phyloP scores from a whole-genome alignment of 73 alveolate species.

The Blepharisma japonicum region DNA sequence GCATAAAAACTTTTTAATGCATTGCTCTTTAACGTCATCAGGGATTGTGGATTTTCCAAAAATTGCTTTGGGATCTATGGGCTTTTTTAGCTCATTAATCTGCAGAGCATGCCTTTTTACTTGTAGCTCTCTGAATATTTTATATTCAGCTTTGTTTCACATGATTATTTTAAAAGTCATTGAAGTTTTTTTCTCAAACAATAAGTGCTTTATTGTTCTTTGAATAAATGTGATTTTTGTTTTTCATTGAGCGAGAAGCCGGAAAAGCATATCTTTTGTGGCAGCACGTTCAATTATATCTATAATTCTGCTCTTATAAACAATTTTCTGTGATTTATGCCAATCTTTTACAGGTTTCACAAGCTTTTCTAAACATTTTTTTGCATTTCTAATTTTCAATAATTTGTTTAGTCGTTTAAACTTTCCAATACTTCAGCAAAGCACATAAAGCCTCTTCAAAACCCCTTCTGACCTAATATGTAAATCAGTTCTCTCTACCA shows the following conservation, averaged over 20 bases:
- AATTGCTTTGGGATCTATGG: not conserved
- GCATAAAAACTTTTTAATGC: not conserved
- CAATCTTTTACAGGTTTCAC: not conserved
- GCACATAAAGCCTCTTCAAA: not conserved
- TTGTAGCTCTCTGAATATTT: not conserved
- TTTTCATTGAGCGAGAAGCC: not conserved
- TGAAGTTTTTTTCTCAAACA: not conserved
- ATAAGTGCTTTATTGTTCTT: not conserved
- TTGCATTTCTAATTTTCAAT: not conserved
- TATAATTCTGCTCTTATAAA: not conserved
- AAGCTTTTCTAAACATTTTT: not conserved
- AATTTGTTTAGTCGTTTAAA: not conserved
- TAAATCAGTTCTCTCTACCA: not conserved
- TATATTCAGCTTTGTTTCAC: not conserved
- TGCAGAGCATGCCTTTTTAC: not conserved
- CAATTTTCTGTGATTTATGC: not conserved
- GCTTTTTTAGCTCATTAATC: not conserved
- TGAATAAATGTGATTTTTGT: not conserved
- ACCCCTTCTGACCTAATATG: not conserved
- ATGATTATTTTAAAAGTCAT: not conserved
- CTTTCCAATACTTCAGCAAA: not conserved
- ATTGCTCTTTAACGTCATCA: not conserved
- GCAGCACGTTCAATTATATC: conserved; percentile 3
- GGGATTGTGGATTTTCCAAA: not conserved
- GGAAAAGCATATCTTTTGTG: not conserved